These are phyloP conservation scores for Wickerhamomyces bovis DNA, from an alignment of 805 yeast species.

Conservation along the genomic window DNA sequence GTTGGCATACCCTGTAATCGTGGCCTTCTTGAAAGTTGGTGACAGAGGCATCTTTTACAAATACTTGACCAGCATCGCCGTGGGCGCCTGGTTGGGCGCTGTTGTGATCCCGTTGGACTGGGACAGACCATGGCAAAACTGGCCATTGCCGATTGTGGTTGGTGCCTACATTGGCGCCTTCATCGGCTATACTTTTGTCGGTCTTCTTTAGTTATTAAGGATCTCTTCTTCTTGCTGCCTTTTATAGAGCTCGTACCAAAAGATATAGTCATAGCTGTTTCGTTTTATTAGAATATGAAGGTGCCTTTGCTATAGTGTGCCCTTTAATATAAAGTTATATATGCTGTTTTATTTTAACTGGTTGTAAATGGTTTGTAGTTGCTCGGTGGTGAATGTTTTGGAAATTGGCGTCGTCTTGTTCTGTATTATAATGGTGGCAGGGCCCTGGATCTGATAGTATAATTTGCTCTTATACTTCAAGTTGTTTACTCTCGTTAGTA, in stretches of 20 bases:
- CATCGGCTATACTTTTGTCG: slow-evolving; percentile 46
- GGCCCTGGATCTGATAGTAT: slow-evolving; percentile 25
- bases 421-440: slow-evolving; percentile 26
- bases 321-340: neutral
- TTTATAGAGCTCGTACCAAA: neutral
- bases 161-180: slow-evolving; percentile 77
- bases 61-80: slow-evolving; percentile 26
- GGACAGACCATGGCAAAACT: slow-evolving; percentile 96
- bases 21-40: slow-evolving; percentile 48
- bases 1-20: slow-evolving; percentile 58
- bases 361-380: slow-evolving; percentile 12
- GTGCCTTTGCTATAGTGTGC: neutral
- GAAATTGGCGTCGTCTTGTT: slow-evolving; percentile 4
- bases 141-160: slow-evolving; percentile 84
- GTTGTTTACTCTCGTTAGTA: slow-evolving; percentile 10
- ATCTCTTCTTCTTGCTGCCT: neutral
- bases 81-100: slow-evolving; percentile 92
- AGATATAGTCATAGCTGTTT: neutral
- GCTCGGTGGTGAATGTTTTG: slow-evolving; percentile 9
- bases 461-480: slow-evolving; percentile 15
- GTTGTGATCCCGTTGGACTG: slow-evolving; percentile 93
- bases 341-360: slow-evolving; percentile 4
- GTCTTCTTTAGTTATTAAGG: slow-evolving; percentile 18
- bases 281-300: neutral
- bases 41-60: slow-evolving; percentile 24